A percentile compares a stretch with the other conserved stretches of the same genome.
Conservation (phyloP, 1,139 yeast genomes). For the Saccharomyces hybrid region DNA sequence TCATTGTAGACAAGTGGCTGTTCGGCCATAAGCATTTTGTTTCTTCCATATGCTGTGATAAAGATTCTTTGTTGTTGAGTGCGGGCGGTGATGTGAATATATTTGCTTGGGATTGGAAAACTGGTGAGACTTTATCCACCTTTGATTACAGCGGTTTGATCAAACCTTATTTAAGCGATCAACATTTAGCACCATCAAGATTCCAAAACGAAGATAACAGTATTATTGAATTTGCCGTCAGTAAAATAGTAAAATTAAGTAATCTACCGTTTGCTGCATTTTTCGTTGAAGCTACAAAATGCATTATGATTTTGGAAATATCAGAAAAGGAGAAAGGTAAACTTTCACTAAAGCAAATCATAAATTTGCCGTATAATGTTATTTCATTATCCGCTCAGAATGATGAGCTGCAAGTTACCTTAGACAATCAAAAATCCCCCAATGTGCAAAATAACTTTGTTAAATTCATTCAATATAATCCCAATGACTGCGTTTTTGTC, state of each 20-base stretch:
- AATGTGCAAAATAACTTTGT: conserved; percentile 22
- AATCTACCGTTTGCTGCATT: conserved; percentile 37
- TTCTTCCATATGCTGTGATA: conserved; percentile 51
- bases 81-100: conserved; percentile 88
- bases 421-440: conserved; percentile 36
- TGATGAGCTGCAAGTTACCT: conserved; percentile 39
- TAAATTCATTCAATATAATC: conserved; percentile 31
- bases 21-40: conserved; percentile 86
- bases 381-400: conserved; percentile 32
- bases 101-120: conserved; percentile 72
- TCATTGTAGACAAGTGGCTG: conserved; percentile 70
- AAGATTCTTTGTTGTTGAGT: conserved; percentile 47
- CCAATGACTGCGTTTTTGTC: conserved; percentile 35
- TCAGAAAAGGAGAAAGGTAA: conserved; percentile 23
- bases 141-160: conserved; percentile 46
- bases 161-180: conserved; percentile 44
- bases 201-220: conserved; percentile 49
- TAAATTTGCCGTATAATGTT: conserved; percentile 33
- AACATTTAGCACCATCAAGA: conserved; percentile 61
- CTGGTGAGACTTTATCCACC: conserved; percentile 41
- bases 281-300: conserved; percentile 51
- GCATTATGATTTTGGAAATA: conserved; percentile 40
- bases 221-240: conserved; percentile 46
- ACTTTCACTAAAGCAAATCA: conserved; percentile 29
- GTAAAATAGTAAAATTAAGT: conserved; percentile 38